Percentiles rank a stretch among this genome's conserved stretches.
Conservation (phyloP, 2,329 filamentous ascomycete species). For the Fusarium bactridioides region DNA sequence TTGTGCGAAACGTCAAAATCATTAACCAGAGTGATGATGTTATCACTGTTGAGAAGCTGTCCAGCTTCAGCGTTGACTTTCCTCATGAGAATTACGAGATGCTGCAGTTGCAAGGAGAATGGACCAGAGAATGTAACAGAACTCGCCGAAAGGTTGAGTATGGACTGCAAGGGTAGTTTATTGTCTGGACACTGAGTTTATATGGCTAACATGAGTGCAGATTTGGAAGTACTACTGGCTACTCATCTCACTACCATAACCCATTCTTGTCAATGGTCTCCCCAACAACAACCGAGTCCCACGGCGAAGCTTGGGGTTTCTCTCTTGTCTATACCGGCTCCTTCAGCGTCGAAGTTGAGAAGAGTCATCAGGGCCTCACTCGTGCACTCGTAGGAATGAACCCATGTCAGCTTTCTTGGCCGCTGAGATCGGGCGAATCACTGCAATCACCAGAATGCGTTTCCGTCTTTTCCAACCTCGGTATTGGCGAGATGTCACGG, state of each 20-base stretch:
- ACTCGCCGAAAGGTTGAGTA: slow-evolving; percentile 64
- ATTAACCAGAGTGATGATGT: slow-evolving; percentile 64
- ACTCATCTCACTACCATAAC: slow-evolving; percentile 70
- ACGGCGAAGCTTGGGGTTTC: slow-evolving; percentile 70
- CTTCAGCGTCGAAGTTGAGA: slow-evolving; percentile 68
- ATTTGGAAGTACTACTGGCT: slow-evolving; percentile 68
- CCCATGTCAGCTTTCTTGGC: slow-evolving; percentile 66
- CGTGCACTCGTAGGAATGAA: slow-evolving; percentile 69
- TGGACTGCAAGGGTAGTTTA: slow-evolving; percentile 64
- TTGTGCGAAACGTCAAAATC: slow-evolving; percentile 67
- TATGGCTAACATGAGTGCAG: too few relatives aligned
- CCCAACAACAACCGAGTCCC: slow-evolving; percentile 65
- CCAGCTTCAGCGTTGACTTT: slow-evolving; percentile 69
- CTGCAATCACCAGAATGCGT: slow-evolving; percentile 70
- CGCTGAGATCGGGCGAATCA: slow-evolving; percentile 61
- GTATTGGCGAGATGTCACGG: slow-evolving; percentile 68
- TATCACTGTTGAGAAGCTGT: slow-evolving; percentile 63
- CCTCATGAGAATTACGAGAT: slow-evolving; percentile 68
- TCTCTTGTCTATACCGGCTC: slow-evolving; percentile 71
- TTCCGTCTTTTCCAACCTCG: slow-evolving; percentile 65
- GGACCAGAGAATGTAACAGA: slow-evolving; percentile 65
- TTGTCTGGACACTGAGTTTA: too few relatives aligned
- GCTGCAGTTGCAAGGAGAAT: slow-evolving; percentile 69
- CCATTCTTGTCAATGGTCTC: slow-evolving; percentile 67
- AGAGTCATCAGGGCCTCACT: slow-evolving; percentile 67